A percentile compares a stretch with the other conserved stretches of the same genome.
These are phyloP conservation scores for Agaricus sinodeliciosus DNA, from an alignment of 768 basidiomycete species.

Conservation along the genomic window DNA sequence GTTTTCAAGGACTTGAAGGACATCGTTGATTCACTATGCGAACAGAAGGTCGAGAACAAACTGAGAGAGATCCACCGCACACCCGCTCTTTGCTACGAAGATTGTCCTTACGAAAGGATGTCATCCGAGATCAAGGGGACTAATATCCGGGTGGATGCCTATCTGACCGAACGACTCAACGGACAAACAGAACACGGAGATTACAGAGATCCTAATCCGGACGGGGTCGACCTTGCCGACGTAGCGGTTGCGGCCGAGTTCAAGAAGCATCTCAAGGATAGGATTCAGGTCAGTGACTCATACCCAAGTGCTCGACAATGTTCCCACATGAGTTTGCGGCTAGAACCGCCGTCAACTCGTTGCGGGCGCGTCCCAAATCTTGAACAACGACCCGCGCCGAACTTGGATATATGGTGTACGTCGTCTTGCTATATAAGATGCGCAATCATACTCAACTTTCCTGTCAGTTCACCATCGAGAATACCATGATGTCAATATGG, in stretches of 20 bases:
- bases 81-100: background rate
- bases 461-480: constrained; percentile 1
- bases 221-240: background rate
- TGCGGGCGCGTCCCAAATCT: background rate
- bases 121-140: background rate
- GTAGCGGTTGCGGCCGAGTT: background rate
- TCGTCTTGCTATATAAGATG: background rate
- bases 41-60: background rate
- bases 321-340: background rate
- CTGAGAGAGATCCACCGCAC: background rate
- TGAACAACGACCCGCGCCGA: constrained; percentile 4
- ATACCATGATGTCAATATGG: background rate
- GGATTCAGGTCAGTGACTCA: background rate
- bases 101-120: background rate
- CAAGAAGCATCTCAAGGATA: background rate
- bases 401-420: background rate
- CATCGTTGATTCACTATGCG: background rate
- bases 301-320: too few species aligned
- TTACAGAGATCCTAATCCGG: background rate
- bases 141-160: background rate
- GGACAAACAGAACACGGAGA: background rate
- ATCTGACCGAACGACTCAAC: too few species aligned
- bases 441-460: background rate
- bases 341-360: background rate
- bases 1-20: background rate